Percentiles rank a stretch among this genome's conserved stretches.
Evolutionary conservation across 2,329 filamentous ascomycete genomes (phyloP).

Genomic region (Gremmenia infestans): DNA sequence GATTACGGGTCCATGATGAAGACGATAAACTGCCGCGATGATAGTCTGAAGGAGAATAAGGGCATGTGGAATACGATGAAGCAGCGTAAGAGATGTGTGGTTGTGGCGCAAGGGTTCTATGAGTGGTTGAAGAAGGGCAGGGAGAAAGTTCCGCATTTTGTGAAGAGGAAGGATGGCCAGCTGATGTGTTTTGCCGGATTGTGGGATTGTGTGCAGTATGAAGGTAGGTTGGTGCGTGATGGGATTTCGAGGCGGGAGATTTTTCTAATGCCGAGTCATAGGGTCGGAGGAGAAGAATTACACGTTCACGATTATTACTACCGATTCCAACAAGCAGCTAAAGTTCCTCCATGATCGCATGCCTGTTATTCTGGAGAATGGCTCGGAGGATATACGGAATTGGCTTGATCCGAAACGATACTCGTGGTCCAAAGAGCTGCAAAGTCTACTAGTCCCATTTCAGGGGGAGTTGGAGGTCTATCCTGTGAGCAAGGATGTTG

Average conservation of each 20-base stretch:
- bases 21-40: conserved; percentile 93
- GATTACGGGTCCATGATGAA: conserved; percentile 74
- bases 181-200: conserved; percentile 83
- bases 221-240: conserved; percentile 45
- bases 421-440: conserved; percentile 75
- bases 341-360: conserved; percentile 90
- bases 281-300: conserved; percentile 66
- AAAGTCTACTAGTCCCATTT: conserved; percentile 74
- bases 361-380: conserved; percentile 84
- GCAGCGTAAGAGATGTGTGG: conserved; percentile 77
- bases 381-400: conserved; percentile 60
- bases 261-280: conserved; percentile 10
- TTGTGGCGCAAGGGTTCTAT: conserved; percentile 89
- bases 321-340: conserved; percentile 75
- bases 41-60: conserved; percentile 68
- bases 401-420: conserved; percentile 74
- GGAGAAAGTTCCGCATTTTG: conserved; percentile 79
- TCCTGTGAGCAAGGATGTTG: conserved; percentile 81
- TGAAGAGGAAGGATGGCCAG: conserved; percentile 74
- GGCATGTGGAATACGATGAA: conserved; percentile 96
- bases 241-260: not conserved
- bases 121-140: conserved; percentile 88
- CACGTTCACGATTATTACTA: conserved; percentile 93
- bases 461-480: conserved; percentile 77
- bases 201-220: conserved; percentile 83